These are phyloP conservation scores for Nicotiana rustica DNA, from an alignment of 305 asterid species.

Conservation along the genomic window DNA sequence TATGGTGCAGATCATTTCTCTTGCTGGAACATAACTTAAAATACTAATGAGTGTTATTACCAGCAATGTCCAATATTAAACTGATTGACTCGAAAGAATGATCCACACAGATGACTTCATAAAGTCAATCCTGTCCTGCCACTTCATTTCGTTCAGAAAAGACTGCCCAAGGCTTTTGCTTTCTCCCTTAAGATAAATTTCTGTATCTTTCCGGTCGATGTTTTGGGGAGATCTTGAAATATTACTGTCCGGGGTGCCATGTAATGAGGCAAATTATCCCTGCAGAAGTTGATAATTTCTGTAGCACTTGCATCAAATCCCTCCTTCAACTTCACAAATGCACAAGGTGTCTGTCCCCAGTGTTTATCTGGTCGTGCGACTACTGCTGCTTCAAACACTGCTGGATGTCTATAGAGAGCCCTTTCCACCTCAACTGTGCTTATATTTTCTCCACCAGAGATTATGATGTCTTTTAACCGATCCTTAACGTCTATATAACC, in stretches of 20 bases:
- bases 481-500: constrained; percentile 78
- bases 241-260: constrained; percentile 89
- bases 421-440: constrained; percentile 76
- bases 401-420: constrained; percentile 66
- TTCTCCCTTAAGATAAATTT: constrained; percentile 74
- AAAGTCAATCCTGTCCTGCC: not conserved
- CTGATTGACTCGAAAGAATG: not conserved
- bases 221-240: constrained; percentile 71
- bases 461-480: constrained; percentile 69
- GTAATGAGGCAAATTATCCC: constrained; percentile 79
- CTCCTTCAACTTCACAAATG: constrained; percentile 83
- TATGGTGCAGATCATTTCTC: not conserved
- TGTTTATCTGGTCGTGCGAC: constrained; percentile 84
- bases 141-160: constrained; percentile 35
- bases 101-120: not conserved
- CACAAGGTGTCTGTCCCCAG: constrained; percentile 94
- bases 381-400: constrained; percentile 80
- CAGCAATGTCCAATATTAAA: not conserved
- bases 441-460: constrained; percentile 87
- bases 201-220: constrained; percentile 83
- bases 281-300: constrained; percentile 65
- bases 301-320: constrained; percentile 51
- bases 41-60: not conserved
- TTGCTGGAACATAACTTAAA: not conserved
- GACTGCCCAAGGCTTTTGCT: constrained; percentile 79